Percentiles rank a stretch among this genome's conserved stretches.
Evolutionary conservation across 257 asterid genomes (phyloP).

Genomic region (Penstemon barbatus): DNA sequence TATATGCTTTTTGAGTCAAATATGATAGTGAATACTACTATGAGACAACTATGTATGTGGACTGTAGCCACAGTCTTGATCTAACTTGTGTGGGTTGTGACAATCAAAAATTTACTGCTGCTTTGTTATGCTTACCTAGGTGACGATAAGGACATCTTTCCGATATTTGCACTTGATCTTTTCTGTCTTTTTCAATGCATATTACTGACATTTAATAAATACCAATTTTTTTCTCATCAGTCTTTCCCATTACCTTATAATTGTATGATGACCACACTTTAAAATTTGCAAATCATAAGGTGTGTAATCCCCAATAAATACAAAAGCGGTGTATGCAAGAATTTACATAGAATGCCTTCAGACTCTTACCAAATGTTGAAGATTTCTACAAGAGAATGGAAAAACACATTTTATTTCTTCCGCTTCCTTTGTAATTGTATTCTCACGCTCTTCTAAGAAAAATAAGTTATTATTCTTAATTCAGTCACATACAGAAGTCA

Average conservation of each 20-base stretch:
- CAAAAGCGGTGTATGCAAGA: neutral
- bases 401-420: neutral
- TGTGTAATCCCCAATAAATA: neutral
- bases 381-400: neutral
- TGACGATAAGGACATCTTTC: slow-evolving; percentile 4
- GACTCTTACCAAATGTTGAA: neutral
- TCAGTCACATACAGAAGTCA: neutral
- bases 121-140: slow-evolving; percentile 1
- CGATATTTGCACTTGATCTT: neutral
- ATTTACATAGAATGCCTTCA: slow-evolving; percentile 9
- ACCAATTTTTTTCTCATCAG: neutral
- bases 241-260: neutral
- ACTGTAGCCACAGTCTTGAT: neutral
- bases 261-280: neutral
- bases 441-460: neutral
- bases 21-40: neutral
- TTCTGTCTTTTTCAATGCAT: neutral
- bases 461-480: neutral
- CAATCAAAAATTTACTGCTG: slow-evolving; percentile 2
- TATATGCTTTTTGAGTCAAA: neutral
- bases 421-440: neutral
- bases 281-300: neutral
- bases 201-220: neutral
- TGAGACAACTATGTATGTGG: neutral
- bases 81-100: slow-evolving; percentile 12